These are phyloP conservation scores for Yarrowia galli DNA, from an alignment of 1,139 yeast species.

Conservation along the genomic window DNA sequence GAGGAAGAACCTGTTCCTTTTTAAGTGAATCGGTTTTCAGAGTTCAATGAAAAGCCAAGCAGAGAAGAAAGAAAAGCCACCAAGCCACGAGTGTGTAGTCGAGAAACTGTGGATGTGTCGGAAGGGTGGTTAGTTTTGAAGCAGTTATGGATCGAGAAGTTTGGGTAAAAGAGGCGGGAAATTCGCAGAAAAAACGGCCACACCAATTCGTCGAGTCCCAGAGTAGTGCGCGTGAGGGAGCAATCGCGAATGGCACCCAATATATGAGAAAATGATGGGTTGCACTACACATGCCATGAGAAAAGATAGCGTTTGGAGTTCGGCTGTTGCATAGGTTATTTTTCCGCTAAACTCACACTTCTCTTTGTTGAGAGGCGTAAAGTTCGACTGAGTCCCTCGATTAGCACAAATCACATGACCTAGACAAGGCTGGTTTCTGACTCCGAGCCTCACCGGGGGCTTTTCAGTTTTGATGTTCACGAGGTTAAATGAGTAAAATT, in stretches of 20 bases:
- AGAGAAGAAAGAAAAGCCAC: slow-evolving; percentile 27
- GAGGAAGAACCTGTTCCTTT: neutral
- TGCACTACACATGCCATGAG: slow-evolving; percentile 16
- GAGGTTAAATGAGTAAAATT: slow-evolving; percentile 3
- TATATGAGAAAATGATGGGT: slow-evolving; percentile 31
- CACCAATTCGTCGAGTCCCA: slow-evolving; percentile 17
- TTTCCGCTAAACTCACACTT: slow-evolving; percentile 25
- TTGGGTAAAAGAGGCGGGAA: neutral
- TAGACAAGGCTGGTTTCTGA: neutral
- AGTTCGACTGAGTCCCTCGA: neutral
- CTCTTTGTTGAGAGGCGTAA: neutral
- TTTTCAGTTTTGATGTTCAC: slow-evolving; percentile 6
- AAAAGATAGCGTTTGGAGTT: neutral
- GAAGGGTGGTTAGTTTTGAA: neutral
- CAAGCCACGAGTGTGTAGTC: slow-evolving; percentile 17
- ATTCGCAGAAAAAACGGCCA: neutral
- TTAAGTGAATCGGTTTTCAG: neutral
- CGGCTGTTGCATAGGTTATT: slow-evolving; percentile 24
- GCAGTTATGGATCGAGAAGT: neutral
- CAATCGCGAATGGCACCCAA: slow-evolving; percentile 1
- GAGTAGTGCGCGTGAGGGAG: slow-evolving; percentile 10
- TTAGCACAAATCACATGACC: slow-evolving; percentile 31
- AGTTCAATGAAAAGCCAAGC: slow-evolving; percentile 10
- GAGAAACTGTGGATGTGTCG: slow-evolving; percentile 9
- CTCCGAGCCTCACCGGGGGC: slow-evolving; percentile 8